Evolutionary conservation across 495 filamentous ascomycete species (phyloP), one percentile per base, ranked within the genome.

Genomic region (Aspergillus egyptiacus): DNA sequence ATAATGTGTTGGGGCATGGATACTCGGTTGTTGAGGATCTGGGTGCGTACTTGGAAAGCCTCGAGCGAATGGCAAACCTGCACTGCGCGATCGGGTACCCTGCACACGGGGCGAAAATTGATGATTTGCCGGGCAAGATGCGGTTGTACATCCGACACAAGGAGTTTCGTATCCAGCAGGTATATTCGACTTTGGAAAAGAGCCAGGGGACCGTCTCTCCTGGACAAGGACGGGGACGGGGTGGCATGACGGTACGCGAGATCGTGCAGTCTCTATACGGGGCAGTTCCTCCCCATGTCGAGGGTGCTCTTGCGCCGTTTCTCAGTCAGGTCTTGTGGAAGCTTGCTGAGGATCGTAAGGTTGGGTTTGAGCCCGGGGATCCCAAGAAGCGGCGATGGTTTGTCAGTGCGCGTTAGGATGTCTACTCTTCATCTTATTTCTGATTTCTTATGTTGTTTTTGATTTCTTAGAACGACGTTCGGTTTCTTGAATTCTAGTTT

Each of bases 1-100:
- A 95, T 60, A 94, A 70, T 46, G 48, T 74, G 3, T 66, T 76
- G 2, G 72, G 71, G 1, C 71, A 76, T 50, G 73, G 72, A 20
- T 40, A 28, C 34, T 44, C 34, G 22, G 53, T 38, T 8, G 41
- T 38, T 5, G 44, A 49, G n/a, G 46, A 49, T 15, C 40, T 54
- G 11, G 38, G 32, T 5, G 14, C 15, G 14, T 54, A 48, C 22
- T 49, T 49, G 46, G 28, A 44, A 2, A 54, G 51, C 18, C 38
- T 54, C 23, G 13, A 2, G 9, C 27, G 31, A 1, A 48, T 54
- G 43, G 38, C 37, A 3, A 30, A 22, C 6, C 1, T 39, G 33
- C 6, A 15, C 7, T 41, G 39, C 13, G 9, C 18, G 5, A 2
- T 38, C 1, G 51, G 51, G 0, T 54, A 54, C 15, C 51, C 51